Base-by-base conservation (phyloP, 495 filamentous ascomycete genomes). In the Aspergillus hancockii region DNA sequence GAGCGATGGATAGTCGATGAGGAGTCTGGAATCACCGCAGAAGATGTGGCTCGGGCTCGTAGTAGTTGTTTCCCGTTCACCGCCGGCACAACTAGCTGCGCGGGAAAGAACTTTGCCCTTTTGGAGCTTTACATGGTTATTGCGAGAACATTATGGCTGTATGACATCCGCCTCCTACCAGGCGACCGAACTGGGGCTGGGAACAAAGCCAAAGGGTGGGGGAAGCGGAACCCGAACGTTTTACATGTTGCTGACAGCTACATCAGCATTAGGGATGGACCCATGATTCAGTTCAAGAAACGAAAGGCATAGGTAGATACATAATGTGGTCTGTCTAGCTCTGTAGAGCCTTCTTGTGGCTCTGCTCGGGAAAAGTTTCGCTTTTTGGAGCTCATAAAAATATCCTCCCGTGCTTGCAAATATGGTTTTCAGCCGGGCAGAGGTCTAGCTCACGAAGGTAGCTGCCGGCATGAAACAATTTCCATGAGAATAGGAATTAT, bases 11-110 rank as follows among this genome's bases (percentile, higher is more conserved):
- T 61, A 0, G 53, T 34, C 0, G 47, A 53, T 40, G 8, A 49
- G 8, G 28, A 25, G 12, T 19, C 47, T 18, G 59, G 53, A 8
- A 49, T 57, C 13, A 38, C 53, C 0, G 53, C 46, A 5, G 47
- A 47, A 8, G 59, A 61, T 47, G 59, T 61, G 2, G 59, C 47
- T 16, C 21, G 41, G 36, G 59, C 59, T 12, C 47, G 54, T 2
- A 52, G 47, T 10, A 61, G 58, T 18, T 55, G 58, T 32, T 43
- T 52, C 18, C 54, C 59, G n/a, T 57, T 53, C 38, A 19, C 59
- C 13, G 49, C 47, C 5, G 59, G 59, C 3, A 52, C 59, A 22
- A 52, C 52, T 7, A 52, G 52, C n/a, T 61, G 58, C 50, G 46
- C 52, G 4, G 58, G 58, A 12, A 61, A 61, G 38, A 30, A 31